These are phyloP conservation scores for Russula sp. DNA, from an alignment of 768 basidiomycete genomes.

Conservation along the genomic window DNA sequence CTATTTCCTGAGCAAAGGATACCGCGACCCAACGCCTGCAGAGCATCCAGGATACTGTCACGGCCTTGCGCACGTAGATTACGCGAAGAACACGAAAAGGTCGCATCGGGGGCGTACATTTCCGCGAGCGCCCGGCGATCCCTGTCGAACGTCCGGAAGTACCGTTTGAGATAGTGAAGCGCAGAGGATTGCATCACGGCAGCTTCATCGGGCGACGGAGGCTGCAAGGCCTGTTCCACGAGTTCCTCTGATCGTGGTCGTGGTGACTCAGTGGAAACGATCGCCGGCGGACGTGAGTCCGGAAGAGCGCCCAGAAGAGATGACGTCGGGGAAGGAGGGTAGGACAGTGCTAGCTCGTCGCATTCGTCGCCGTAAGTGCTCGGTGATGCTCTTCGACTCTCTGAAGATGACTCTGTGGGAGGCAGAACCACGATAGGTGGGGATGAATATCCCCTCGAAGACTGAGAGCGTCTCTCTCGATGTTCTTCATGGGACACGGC, in stretches of 20 bases:
- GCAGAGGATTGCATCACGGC: not conserved
- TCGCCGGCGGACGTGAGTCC: not conserved
- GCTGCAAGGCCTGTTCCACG: not conserved
- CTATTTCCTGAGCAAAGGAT: not conserved
- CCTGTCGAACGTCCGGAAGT: slow-evolving; percentile 11
- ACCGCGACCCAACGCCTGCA: not conserved
- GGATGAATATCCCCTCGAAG: not conserved
- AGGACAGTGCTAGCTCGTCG: slow-evolving; percentile 12
- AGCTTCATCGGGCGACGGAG: not conserved
- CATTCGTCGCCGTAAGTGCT: slow-evolving; percentile 1
- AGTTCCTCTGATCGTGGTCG: not conserved
- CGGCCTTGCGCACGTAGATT: slow-evolving; percentile 8
- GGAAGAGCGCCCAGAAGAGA: not conserved
- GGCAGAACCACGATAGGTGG: slow-evolving; percentile 5
- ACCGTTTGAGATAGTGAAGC: slow-evolving; percentile 8
- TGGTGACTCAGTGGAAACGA: not conserved
- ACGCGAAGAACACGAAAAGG: slow-evolving; percentile 12
- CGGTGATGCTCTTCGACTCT: not conserved
- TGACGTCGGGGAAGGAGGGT: not conserved
- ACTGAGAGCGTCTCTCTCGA: not conserved
- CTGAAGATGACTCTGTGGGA: not conserved
- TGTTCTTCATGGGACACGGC: not conserved
- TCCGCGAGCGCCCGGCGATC: slow-evolving; percentile 8
- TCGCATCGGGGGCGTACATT: slow-evolving; percentile 6
- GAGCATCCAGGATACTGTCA: not conserved